Base-by-base conservation (phyloP, 2,329 filamentous ascomycete species). In the Dothideomycetes sp. region DNA sequence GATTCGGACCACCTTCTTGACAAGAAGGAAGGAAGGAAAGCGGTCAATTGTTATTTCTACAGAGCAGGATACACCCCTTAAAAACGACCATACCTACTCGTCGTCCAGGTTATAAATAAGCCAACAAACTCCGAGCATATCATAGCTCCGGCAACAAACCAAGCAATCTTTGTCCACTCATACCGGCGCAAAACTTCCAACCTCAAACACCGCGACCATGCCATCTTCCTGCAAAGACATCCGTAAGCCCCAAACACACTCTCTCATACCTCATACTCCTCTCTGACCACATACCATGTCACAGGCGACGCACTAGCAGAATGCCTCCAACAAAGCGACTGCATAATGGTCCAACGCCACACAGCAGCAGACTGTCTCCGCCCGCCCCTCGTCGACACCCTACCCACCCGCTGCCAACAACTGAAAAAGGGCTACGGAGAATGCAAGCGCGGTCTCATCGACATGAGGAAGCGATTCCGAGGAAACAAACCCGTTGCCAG, bases 381-480 rank as follows among this genome's bases (percentile, higher is more conserved):
- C 34, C 73, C 80, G 13, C 89, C 89, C 3, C 78, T 94, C 48
- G 71, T 78, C 60, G 80, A 91, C 48, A 81, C 80, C 5, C 78
- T 98, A 11, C 89, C 91, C 15, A 80, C 76, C 17, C 80, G 82
- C 64, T 98, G 91, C 66, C 86, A 89, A 60, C 89, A 95, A 64
- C 74, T 98, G 45, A 86, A 89, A 61, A 88, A 86, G 61, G 86
- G 87, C 32, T 91, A 93, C 55, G 84, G 85, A 60, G 85, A 95
- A 60, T 98, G 91, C 74, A 93, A 94, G 58, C 83, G 89, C 50
- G 91, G 91, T 50, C 78, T 94, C 78, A 83, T 96, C 53, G 91
- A 98, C 62, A 98, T 98, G 91, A 84, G 91, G 61, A 96, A 96
- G 69, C 82, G 91, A 23, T 96, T 98, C 65, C 78, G 91, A 42